Conservation (phyloP, 2,329 filamentous ascomycete species). For the Colletotrichum truncatum region DNA sequence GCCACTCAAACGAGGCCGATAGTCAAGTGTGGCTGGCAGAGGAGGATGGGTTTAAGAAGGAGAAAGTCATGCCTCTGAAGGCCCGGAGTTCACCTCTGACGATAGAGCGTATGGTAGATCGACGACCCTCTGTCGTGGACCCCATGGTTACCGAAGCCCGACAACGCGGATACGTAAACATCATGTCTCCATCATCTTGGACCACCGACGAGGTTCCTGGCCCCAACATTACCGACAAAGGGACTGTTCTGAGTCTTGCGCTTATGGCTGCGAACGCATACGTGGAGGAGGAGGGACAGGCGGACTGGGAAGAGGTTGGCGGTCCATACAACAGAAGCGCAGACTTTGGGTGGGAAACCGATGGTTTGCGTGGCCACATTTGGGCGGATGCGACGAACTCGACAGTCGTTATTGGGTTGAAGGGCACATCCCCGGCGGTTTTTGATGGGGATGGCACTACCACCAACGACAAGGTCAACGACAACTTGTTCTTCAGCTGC, state of each 20-base stretch:
- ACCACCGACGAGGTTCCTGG: constrained; percentile 79
- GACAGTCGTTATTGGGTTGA: constrained; percentile 90
- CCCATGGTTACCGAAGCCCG: constrained; percentile 79
- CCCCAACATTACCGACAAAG: constrained; percentile 86
- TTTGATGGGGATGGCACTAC: constrained; percentile 98
- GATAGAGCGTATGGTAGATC: constrained; percentile 85
- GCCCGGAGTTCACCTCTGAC: constrained; percentile 71
- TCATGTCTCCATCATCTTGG: constrained; percentile 81
- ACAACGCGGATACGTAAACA: constrained; percentile 71
- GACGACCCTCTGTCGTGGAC: constrained; percentile 80
- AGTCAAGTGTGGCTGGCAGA: constrained; percentile 67
- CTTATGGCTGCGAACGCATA: constrained; percentile 93
- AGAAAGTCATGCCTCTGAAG: constrained; percentile 61
- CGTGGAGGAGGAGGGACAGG: constrained; percentile 73
- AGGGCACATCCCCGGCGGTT: constrained; percentile 88
- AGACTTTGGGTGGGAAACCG: constrained; percentile 91
- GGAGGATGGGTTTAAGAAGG: constrained; percentile 64
- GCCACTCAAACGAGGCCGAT: constrained; percentile 58
- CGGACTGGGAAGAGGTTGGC: constrained; percentile 86
- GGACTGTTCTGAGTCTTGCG: constrained; percentile 84
- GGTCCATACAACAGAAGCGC: constrained; percentile 84
- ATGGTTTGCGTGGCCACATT: constrained; percentile 91
- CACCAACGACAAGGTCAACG: constrained; percentile 96
- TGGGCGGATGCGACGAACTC: constrained; percentile 87
- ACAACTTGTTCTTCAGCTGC: constrained; percentile 98